Percentiles rank a stretch among this genome's conserved stretches.
Conservation (phyloP, 2,329 filamentous ascomycete species). For the Colletotrichum agaves region DNA sequence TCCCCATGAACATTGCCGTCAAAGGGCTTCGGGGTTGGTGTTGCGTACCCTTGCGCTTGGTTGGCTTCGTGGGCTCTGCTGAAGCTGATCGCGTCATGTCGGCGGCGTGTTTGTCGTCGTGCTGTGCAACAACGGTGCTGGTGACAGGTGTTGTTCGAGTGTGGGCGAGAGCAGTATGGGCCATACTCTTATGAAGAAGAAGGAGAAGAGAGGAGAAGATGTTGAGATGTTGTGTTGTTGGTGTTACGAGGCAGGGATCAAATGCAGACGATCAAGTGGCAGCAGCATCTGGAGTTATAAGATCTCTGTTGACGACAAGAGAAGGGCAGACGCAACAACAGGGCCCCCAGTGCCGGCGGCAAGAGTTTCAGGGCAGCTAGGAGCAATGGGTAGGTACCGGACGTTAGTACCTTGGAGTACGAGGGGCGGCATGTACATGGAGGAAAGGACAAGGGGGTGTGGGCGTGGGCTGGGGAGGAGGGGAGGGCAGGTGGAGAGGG, state of each 20-base stretch:
- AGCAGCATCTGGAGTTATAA: conserved; percentile 37
- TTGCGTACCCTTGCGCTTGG: conserved; percentile 58
- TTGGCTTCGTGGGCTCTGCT: conserved; percentile 54
- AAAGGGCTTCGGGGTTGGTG: not conserved
- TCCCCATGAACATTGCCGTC: not conserved
- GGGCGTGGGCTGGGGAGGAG: not conserved
- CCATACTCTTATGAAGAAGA: conserved; percentile 27
- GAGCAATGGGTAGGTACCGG: conserved; percentile 8
- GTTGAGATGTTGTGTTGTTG: conserved; percentile 24
- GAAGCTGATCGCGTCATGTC: conserved; percentile 55
- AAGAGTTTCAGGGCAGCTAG: conserved; percentile 38
- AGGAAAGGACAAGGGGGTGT: conserved; percentile 2
- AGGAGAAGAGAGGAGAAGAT: conserved; percentile 17
- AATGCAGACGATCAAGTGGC: conserved; percentile 24
- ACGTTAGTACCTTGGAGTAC: conserved; percentile 1
- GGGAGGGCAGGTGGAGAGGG: not conserved
- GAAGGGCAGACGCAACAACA: conserved; percentile 35
- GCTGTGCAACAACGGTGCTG: conserved; percentile 30
- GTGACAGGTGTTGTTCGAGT: conserved; percentile 31
- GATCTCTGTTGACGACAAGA: conserved; percentile 32
- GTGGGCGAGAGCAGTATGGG: conserved; percentile 35
- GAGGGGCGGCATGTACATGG: conserved; percentile 9
- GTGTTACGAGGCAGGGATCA: conserved; percentile 31
- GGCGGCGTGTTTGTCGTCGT: conserved; percentile 28
- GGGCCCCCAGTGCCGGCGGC: conserved; percentile 34